Evolutionary conservation across 805 yeast species (phyloP).

Genomic region (Kodamaea laetipori): DNA sequence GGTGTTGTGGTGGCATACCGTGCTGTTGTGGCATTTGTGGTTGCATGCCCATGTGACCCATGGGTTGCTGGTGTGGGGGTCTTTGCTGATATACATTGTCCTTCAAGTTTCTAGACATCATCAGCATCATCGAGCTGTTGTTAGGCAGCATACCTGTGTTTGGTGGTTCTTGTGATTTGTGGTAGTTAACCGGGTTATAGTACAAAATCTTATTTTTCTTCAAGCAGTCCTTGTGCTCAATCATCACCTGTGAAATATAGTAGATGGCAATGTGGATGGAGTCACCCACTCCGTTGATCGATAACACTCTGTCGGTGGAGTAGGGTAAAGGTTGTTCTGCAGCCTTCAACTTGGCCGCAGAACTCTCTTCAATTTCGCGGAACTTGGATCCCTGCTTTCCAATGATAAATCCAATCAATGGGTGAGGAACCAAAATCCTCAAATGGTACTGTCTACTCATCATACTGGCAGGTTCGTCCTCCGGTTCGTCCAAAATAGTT

Average conservation of each 20-base stretch:
- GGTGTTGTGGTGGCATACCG: constrained; percentile 8
- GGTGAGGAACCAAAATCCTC: constrained; percentile 71
- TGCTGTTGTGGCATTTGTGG: constrained; percentile 17
- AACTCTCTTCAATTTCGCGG: constrained; percentile 77
- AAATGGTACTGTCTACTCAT: constrained; percentile 57
- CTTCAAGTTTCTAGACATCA: constrained; percentile 19
- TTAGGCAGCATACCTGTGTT: constrained; percentile 13
- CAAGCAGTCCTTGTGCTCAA: constrained; percentile 56
- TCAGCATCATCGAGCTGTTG: constrained; percentile 27
- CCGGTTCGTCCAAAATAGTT: constrained; percentile 65
- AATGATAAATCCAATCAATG: constrained; percentile 76
- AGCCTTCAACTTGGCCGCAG: constrained; percentile 76
- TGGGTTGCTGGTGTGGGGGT: constrained; percentile 7
- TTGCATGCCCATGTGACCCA: constrained; percentile 15
- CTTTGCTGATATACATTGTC: constrained; percentile 4
- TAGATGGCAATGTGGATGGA: constrained; percentile 83
- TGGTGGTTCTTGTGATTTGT: constrained; percentile 15
- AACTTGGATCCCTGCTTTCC: constrained; percentile 76
- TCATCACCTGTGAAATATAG: constrained; percentile 67
- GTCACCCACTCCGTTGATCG: constrained; percentile 78
- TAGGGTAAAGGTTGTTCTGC: constrained; percentile 70
- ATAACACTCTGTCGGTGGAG: constrained; percentile 74
- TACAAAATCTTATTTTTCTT: constrained; percentile 56
- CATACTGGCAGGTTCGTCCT: constrained; percentile 59
- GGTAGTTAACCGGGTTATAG: constrained; percentile 57